These are phyloP conservation scores for Lepidium campestre DNA, from an alignment of 441 rosid genomes.

Conservation along the genomic window DNA sequence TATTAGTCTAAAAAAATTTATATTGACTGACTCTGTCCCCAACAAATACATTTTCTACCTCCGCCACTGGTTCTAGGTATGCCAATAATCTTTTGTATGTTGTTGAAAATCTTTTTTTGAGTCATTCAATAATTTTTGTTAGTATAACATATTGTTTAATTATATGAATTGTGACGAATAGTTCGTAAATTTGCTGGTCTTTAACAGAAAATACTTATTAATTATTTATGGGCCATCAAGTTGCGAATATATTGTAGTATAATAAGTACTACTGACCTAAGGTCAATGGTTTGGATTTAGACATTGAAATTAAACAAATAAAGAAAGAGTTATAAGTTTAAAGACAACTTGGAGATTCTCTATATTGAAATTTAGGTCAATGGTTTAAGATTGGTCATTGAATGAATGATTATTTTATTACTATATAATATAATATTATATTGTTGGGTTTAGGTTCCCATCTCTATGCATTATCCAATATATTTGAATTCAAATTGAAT, in stretches of 20 bases:
- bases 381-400: slow-evolving; percentile 33
- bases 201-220: neutral
- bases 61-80: too few relatives aligned
- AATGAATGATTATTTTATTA: slow-evolving; percentile 18
- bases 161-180: neutral
- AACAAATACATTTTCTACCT: too few relatives aligned
- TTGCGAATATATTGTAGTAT: slow-evolving; percentile 10
- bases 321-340: slow-evolving; percentile 24
- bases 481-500: slow-evolving; percentile 16
- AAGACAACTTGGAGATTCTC: slow-evolving; percentile 47
- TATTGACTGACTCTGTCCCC: too few relatives aligned
- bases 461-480: slow-evolving; percentile 27
- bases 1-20: too few relatives aligned
- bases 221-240: neutral
- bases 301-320: slow-evolving; percentile 24
- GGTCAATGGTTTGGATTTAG: slow-evolving; percentile 33
- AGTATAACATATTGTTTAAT: neutral
- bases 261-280: slow-evolving; percentile 22
- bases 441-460: slow-evolving; percentile 15
- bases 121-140: too few relatives aligned
- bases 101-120: too few relatives aligned
- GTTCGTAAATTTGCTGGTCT: neutral
- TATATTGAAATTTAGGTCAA: slow-evolving; percentile 39
- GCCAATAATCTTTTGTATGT: too few relatives aligned
- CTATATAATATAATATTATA: neutral